Evolutionary conservation across 139 green algal species (phyloP), one percentile per base, ranked within the genome.

Genomic region (Chlamydomonas incerta): DNA sequence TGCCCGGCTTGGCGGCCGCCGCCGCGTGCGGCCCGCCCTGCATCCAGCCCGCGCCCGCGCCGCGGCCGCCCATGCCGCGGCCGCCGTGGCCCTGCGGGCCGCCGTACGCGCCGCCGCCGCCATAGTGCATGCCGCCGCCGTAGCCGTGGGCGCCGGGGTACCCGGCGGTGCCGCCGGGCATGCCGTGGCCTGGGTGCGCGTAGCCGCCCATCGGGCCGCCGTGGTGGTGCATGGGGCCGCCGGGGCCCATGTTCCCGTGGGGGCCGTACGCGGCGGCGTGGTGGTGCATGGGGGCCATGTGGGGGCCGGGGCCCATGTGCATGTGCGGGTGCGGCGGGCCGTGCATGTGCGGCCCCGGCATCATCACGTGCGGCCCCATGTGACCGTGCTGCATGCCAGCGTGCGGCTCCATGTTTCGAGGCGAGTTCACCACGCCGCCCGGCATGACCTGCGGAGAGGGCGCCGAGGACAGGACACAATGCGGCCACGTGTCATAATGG

Each of bases 381-480:
- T 82, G 74, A 24, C n/a, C 31, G 9, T 34, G 72, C 33, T 81
- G 57, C 11, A 80, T 50, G 18, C 23, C 23, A 2, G 47, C 50
- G 46, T 79, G 72, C 17, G 73, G 18, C 1, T 71, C 74, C 74
- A 82, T 72, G 74, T 34, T 17, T 0, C 74, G 34, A 18, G 74
- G 74, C n/a, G 74, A 82, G 24, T 33, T 33, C 34, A 82, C 57
- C 15, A 82, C 58, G 21, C 34, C 55, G 21, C 41, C 41, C 41
- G 74, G 52, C 21, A 81, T 8, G 17, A 81, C 74, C 74, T 81
- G 74, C n/a, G n/a, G n/a, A n/a, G n/a, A n/a, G n/a, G n/a, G n/a
- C n/a, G n/a, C n/a, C n/a, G n/a, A n/a, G n/a, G n/a, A n/a, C n/a
- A n/a, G n/a, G n/a, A n/a, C n/a, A n/a, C n/a, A n/a, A n/a, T n/a